Conservation (phyloP, 2,329 filamentous ascomycete genomes). For the Neofusicoccum laricinum region DNA sequence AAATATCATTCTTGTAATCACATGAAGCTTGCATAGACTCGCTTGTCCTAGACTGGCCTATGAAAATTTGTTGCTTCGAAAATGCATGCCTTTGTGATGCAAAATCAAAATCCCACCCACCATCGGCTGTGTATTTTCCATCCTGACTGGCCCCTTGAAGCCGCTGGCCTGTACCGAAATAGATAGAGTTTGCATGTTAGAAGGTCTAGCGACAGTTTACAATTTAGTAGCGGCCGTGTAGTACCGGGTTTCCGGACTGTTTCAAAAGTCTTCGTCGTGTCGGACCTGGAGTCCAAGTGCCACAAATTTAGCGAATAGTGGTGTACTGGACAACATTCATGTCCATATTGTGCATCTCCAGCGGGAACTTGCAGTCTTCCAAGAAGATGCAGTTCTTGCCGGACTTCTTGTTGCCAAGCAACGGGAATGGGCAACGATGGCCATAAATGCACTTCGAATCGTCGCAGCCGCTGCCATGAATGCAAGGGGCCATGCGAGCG, state of each 20-base stretch:
- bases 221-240: too few species aligned
- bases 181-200: too few species aligned
- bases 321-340: constrained; percentile 53
- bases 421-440: constrained; percentile 57
- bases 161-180: too few species aligned
- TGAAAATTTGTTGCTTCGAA: not conserved
- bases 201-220: too few species aligned
- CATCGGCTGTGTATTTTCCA: too few species aligned
- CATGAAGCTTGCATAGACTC: not conserved
- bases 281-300: too few species aligned
- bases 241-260: too few species aligned
- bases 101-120: not conserved
- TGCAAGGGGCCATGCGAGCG: constrained; percentile 62
- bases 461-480: constrained; percentile 55
- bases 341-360: constrained; percentile 58
- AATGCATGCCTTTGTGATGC: not conserved
- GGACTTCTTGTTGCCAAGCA: constrained; percentile 41
- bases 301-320: constrained; percentile 27
- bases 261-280: too few species aligned
- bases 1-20: not conserved
- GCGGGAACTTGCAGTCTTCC: constrained; percentile 56
- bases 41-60: not conserved
- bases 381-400: constrained; percentile 56
- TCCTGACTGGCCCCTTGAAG: too few species aligned
- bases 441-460: constrained; percentile 63